Conservation (phyloP, 257 asterid genomes). For the Solanum boliviense region DNA sequence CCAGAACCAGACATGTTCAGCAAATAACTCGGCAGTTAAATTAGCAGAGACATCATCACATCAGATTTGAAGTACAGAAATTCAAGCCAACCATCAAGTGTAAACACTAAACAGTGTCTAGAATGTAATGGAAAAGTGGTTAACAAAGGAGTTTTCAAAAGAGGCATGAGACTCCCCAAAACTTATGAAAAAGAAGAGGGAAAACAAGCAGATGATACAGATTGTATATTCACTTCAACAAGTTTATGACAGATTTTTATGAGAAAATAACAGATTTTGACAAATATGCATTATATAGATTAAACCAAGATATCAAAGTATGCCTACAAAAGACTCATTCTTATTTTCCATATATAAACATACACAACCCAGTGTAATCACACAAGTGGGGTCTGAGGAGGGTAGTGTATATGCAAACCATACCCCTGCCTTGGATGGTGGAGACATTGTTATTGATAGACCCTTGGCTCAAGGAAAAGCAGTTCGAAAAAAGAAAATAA, state of each 20-base stretch:
- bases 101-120: neutral
- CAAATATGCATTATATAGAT: neutral
- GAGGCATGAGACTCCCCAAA: neutral
- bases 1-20: neutral
- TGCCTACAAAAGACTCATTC: neutral
- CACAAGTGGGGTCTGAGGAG: neutral
- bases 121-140: neutral
- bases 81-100: neutral
- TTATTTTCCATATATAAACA: neutral
- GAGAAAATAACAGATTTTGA: neutral
- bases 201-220: neutral
- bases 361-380: neutral
- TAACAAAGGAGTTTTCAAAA: neutral
- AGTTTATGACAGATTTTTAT: neutral
- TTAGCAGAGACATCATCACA: neutral
- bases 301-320: neutral
- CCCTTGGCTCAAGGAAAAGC: neutral
- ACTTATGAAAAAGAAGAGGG: neutral
- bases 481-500: neutral
- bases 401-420: neutral
- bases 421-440: neutral
- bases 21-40: neutral
- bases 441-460: neutral
- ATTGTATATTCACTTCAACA: neutral
- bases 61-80: neutral